Percentiles rank a stretch among this genome's conserved stretches.
phyloP scores from a whole-genome alignment of 2,329 filamentous ascomycete species.

The Neopestalotiopsis sp. region DNA sequence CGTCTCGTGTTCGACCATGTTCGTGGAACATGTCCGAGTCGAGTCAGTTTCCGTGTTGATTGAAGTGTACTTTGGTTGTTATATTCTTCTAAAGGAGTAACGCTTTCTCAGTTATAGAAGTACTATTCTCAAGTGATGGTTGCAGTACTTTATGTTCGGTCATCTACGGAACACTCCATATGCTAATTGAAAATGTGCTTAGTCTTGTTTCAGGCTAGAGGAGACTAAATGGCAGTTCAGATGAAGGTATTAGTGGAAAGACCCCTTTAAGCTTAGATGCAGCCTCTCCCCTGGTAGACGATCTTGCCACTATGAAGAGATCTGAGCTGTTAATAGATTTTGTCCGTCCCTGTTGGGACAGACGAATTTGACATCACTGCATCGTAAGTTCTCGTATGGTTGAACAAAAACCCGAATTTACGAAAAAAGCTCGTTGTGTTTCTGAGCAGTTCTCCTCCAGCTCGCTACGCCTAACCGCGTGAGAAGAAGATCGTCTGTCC shows the following conservation, averaged over 20 bases:
- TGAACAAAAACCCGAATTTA: not conserved
- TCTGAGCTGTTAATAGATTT: not conserved
- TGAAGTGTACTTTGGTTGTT: too few species aligned
- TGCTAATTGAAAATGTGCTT: not conserved
- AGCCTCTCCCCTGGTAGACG: not conserved
- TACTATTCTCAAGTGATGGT: too few species aligned
- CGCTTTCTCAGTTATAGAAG: too few species aligned
- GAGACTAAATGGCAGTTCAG: not conserved
- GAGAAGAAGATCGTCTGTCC: not conserved
- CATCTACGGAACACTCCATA: not conserved
- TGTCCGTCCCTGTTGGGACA: not conserved
- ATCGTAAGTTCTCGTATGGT: not conserved
- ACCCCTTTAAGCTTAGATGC: slow-evolving; percentile 1
- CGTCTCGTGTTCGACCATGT: too few species aligned
- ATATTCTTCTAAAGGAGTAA: too few species aligned
- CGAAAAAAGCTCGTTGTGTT: not conserved
- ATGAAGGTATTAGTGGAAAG: not conserved
- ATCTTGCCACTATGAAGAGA: not conserved
- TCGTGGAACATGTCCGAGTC: too few species aligned
- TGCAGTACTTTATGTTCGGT: not conserved
- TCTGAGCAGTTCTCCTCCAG: not conserved
- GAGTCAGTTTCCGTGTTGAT: too few species aligned
- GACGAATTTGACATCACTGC: not conserved
- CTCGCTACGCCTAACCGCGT: not conserved
- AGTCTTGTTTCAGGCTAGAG: not conserved